Percentiles rank a stretch among this genome's conserved stretches.
Conservation (phyloP, 2,329 filamentous ascomycete species). For the Pseudocercospora eumusae region DNA sequence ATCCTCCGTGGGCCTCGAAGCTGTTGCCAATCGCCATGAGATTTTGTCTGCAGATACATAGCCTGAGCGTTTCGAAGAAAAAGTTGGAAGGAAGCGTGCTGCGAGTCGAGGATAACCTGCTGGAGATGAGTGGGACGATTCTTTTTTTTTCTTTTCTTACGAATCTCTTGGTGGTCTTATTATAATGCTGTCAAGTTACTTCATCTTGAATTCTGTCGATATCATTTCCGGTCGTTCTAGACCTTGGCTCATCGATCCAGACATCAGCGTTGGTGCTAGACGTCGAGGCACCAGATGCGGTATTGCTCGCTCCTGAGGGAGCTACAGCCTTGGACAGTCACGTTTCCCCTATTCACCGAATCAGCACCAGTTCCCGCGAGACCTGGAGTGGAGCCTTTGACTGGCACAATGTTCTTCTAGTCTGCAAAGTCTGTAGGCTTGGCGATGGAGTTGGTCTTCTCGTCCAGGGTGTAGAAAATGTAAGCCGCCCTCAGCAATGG, state of each 20-base stretch:
- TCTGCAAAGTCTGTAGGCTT: conserved; percentile 5
- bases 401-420: conserved; percentile 4
- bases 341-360: not conserved
- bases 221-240: not conserved
- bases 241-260: conserved; percentile 2
- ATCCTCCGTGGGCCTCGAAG: too few species aligned
- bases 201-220: not conserved
- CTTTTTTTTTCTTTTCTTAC: not conserved
- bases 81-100: not conserved
- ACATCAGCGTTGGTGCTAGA: not conserved
- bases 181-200: not conserved
- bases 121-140: not conserved
- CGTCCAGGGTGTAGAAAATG: not conserved
- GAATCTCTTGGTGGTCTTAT: not conserved
- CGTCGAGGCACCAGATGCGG: not conserved
- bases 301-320: not conserved
- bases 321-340: not conserved
- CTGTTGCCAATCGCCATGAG: too few species aligned
- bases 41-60: too few species aligned
- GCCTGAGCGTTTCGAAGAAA: not conserved
- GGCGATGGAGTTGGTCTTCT: conserved; percentile 3
- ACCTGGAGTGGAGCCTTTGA: not conserved
- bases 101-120: not conserved
- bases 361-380: not conserved
- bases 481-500: not conserved